Evolutionary conservation across 2,329 filamentous ascomycete genomes (phyloP).

Genomic region (Colletotrichum graminicola): DNA sequence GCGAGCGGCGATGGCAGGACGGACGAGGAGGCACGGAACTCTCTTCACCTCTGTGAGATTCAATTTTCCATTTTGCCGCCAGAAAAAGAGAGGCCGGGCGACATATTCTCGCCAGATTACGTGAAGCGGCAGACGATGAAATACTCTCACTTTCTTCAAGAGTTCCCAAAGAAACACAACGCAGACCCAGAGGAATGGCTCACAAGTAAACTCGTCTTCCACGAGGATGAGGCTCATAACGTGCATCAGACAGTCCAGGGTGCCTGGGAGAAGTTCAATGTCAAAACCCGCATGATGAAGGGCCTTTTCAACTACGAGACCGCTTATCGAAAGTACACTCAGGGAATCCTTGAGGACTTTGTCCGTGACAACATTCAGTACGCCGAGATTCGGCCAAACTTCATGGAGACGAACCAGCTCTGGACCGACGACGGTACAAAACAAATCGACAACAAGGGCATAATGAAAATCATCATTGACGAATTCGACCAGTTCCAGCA

Average conservation of each 20-base stretch:
- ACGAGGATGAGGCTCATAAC: conserved; percentile 70
- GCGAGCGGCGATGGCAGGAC: conserved; percentile 12
- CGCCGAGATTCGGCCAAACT: conserved; percentile 77
- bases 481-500: conserved; percentile 64
- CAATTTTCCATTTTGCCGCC: conserved; percentile 63
- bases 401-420: conserved; percentile 73
- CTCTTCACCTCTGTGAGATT: conserved; percentile 63
- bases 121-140: conserved; percentile 58
- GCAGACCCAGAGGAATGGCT: conserved; percentile 65
- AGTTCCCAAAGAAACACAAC: conserved; percentile 48
- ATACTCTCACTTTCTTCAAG: conserved; percentile 56
- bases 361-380: conserved; percentile 76
- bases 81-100: conserved; percentile 52
- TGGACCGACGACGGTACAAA: conserved; percentile 67
- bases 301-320: conserved; percentile 76
- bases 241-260: conserved; percentile 63
- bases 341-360: conserved; percentile 70
- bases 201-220: conserved; percentile 71
- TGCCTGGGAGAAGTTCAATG: conserved; percentile 74
- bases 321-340: conserved; percentile 72
- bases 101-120: conserved; percentile 66
- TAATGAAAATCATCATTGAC: conserved; percentile 71
- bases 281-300: conserved; percentile 78
- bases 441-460: conserved; percentile 66
- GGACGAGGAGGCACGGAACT: conserved; percentile 42